Evolutionary conservation across 768 basidiomycete genomes (phyloP).

Genomic region (Tricholoma sp.): DNA sequence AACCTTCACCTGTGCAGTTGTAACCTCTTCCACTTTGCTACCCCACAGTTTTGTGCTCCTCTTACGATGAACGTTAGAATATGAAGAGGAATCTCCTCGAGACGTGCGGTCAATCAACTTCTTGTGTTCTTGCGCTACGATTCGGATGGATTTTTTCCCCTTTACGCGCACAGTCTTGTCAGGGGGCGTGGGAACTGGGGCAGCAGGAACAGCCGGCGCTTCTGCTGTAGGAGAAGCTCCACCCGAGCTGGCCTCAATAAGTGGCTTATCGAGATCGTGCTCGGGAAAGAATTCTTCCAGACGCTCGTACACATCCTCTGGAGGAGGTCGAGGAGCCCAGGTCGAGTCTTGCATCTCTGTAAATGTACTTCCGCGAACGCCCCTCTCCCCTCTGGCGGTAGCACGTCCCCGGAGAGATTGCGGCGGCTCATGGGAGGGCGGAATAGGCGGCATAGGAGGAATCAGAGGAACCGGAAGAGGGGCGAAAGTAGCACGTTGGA

Average conservation of each 20-base stretch:
- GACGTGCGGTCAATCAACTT: conserved; percentile 67
- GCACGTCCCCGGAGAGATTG: conserved; percentile 22
- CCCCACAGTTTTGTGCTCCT: conserved; percentile 97
- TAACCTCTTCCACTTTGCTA: conserved; percentile 88
- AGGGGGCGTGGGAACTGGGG: conserved; percentile 24
- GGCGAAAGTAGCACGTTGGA: conserved; percentile 17
- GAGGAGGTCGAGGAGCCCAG: conserved; percentile 87
- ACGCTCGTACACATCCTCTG: conserved; percentile 90
- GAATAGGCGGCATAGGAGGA: conserved; percentile 14
- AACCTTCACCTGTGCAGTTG: conserved; percentile 59
- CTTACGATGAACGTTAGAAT: conserved; percentile 57
- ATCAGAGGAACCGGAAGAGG: conserved; percentile 18
- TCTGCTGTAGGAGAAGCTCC: conserved; percentile 71
- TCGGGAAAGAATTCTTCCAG: conserved; percentile 95
- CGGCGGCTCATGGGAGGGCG: conserved; percentile 16
- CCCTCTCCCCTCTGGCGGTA: conserved; percentile 25
- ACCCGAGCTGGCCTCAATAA: conserved; percentile 81
- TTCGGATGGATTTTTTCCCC: conserved; percentile 87
- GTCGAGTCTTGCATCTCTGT: conserved; percentile 58
- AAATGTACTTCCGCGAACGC: conserved; percentile 50
- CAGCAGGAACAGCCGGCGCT: conserved; percentile 35
- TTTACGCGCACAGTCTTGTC: conserved; percentile 40
- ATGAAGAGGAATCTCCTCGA: conserved; percentile 45
- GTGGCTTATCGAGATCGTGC: conserved; percentile 92
- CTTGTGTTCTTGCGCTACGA: conserved; percentile 87